Base-by-base conservation (phyloP, 2,329 filamentous ascomycete species). In the Pseudomassariella vexata region DNA sequence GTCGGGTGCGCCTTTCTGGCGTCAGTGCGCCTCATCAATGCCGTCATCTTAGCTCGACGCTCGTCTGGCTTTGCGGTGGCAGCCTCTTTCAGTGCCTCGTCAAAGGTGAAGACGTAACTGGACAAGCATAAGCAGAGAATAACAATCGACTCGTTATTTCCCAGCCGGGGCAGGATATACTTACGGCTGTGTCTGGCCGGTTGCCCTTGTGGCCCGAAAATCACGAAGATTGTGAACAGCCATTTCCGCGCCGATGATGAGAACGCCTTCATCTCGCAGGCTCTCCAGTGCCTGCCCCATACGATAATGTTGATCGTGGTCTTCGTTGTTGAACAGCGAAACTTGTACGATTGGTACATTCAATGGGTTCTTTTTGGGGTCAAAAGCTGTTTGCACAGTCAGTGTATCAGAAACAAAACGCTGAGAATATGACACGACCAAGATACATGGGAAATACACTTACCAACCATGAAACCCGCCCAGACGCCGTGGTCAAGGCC, bases 401-500 rank as follows among this genome's bases (percentile, higher is more conserved):
- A 29, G 27, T 29, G 16, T 4, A 29, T 11, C 19, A 9, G 3
- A 7, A 16, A 9, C 2, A 5, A 15, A 2, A 19, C 3, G n/a
- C 15, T 24, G 0, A 2, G 22, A 5, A 18, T 14, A 12, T 6
- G 9, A 4, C n/a, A n/a, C 21, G 8, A n/a, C n/a, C 21, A 8
- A 23, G n/a, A 8, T 23, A n/a, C 30, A 6, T n/a, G n/a, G n/a
- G n/a, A n/a, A n/a, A n/a, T n/a, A n/a, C n/a, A 29, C 34, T 26
- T 34, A 48, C 45, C 47, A 21, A 44, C 49, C 30, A 51, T 66
- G 50, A 81, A 79, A 3, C 66, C 65, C 2, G 64, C 70, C 65
- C 76, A 82, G 14, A 80, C 73, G 9, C 78, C 78, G 49, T 82
- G 78, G 39, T 82, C 77, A 2, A 80, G 55, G 0, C 76, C 76